Conservation (phyloP, 192 early-diverging fungal species). For the Coemansia sp. region DNA sequence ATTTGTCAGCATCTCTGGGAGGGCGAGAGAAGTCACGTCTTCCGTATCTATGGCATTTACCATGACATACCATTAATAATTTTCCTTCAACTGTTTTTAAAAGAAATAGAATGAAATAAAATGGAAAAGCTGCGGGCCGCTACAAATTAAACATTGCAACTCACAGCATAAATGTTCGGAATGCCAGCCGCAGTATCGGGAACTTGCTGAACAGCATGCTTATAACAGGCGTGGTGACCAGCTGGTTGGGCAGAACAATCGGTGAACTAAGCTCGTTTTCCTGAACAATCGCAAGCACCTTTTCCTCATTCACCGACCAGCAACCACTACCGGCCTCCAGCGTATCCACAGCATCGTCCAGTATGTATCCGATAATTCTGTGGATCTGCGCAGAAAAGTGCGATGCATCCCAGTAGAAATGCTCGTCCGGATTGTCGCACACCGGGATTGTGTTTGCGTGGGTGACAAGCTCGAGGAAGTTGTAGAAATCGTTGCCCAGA, state of each 20-base stretch:
- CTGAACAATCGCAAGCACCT: conserved; percentile 34
- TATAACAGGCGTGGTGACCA: conserved; percentile 40
- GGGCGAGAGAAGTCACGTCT: not conserved
- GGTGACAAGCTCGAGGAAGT: conserved; percentile 53
- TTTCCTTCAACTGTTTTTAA: not conserved
- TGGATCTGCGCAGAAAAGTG: conserved; percentile 53
- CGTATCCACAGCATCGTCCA: conserved; percentile 40
- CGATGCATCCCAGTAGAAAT: conserved; percentile 55
- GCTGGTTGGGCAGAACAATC: conserved; percentile 45
- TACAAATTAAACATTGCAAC: not conserved
- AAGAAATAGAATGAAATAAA: not conserved
- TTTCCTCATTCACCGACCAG: conserved; percentile 30
- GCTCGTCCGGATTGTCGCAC: conserved; percentile 51
- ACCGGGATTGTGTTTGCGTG: conserved; percentile 53
- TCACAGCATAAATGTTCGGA: conserved; percentile 51
- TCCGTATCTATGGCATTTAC: too few relatives aligned
- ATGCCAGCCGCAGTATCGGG: conserved; percentile 41
- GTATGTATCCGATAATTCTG: conserved; percentile 42
- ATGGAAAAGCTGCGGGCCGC: not conserved
- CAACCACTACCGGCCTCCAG: conserved; percentile 33
- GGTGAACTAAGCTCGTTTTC: conserved; percentile 47
- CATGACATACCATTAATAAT: too few relatives aligned
- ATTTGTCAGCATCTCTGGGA: not conserved
- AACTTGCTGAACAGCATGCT: conserved; percentile 49
- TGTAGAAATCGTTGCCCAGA: conserved; percentile 55